Conservation (phyloP, 192 early-diverging fungal genomes). For the Backusella circina region DNA sequence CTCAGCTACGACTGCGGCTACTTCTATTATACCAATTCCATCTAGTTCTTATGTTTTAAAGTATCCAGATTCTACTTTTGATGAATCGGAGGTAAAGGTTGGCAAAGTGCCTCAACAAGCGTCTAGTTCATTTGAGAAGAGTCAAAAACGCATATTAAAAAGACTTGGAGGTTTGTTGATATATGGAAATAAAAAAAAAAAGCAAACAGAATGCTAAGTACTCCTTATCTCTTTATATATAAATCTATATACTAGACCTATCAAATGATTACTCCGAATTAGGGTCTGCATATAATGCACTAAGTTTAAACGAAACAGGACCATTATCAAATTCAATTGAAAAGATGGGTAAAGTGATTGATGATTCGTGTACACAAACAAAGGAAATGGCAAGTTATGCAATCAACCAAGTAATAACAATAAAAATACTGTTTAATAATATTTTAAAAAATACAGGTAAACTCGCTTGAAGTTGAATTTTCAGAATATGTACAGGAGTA, state of each 20-base stretch:
- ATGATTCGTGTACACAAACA: background rate
- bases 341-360: background rate
- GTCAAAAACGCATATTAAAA: conserved; percentile 66
- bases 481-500: conserved; percentile 8
- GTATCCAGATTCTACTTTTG: conserved; percentile 76
- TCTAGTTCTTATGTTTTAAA: conserved; percentile 49
- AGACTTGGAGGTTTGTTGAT: conserved; percentile 47
- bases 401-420: background rate
- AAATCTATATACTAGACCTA: background rate
- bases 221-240: background rate
- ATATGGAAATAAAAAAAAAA: background rate
- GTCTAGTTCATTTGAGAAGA: conserved; percentile 57
- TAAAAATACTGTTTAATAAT: background rate
- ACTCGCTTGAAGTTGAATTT: conserved; percentile 1
- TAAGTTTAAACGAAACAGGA: conserved; percentile 7
- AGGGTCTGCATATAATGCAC: conserved; percentile 6
- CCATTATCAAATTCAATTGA: background rate
- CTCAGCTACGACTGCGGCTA: conserved; percentile 12
- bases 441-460: background rate
- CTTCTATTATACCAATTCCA: conserved; percentile 38
- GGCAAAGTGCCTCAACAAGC: conserved; percentile 77
- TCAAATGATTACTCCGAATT: background rate
- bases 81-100: conserved; percentile 85
- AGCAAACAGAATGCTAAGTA: background rate
- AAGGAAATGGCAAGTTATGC: background rate